Percentiles rank a stretch among this genome's conserved stretches.
Conservation (phyloP, 2,329 filamentous ascomycete genomes). For the Ampelomyces quisqualis region DNA sequence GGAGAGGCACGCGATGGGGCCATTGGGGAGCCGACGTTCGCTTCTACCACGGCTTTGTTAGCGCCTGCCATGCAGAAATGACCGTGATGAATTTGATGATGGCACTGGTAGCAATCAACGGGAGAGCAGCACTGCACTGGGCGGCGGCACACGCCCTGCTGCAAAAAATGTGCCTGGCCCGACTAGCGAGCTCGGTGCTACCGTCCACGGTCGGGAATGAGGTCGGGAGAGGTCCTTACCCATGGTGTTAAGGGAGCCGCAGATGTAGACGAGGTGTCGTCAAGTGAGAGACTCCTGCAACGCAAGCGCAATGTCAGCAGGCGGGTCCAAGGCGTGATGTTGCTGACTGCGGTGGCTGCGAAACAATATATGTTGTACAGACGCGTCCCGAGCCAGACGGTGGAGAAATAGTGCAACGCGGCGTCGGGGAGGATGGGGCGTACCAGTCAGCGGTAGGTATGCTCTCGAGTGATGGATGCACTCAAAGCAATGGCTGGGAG, state of each 20-base stretch:
- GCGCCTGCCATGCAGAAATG: constrained; percentile 20
- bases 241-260: constrained; percentile 38
- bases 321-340: constrained; percentile 14
- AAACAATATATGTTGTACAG: constrained; percentile 27
- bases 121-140: constrained; percentile 10
- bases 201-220: constrained; percentile 8
- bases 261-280: constrained; percentile 32
- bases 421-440: constrained; percentile 23
- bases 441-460: constrained; percentile 43
- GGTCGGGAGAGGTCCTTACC: constrained; percentile 36
- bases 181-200: constrained; percentile 8
- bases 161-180: constrained; percentile 13
- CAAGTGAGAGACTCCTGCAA: constrained; percentile 40
- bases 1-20: constrained; percentile 52
- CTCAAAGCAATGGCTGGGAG: constrained; percentile 34
- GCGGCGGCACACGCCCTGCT: constrained; percentile 9
- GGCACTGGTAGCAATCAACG: no score
- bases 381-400: constrained; percentile 36
- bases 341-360: constrained; percentile 21
- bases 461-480: constrained; percentile 39
- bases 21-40: constrained; percentile 49
- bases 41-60: constrained; percentile 42
- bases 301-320: constrained; percentile 25
- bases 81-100: constrained; percentile 11
- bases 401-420: constrained; percentile 40